Conservation (phyloP, 768 basidiomycete species). For the Imleria badia region DNA sequence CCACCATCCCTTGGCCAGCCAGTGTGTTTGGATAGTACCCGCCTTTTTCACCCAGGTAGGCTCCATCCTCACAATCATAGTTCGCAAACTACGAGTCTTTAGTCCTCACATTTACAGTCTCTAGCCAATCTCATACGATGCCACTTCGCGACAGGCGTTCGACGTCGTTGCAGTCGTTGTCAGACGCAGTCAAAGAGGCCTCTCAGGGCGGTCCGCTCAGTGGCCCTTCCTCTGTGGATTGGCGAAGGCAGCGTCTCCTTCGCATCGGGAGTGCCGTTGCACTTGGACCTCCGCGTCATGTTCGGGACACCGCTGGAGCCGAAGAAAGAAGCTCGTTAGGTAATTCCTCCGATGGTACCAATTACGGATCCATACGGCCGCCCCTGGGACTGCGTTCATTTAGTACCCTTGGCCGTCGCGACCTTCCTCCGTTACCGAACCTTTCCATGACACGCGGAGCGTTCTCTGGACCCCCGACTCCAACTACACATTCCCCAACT, state of each 20-base stretch:
- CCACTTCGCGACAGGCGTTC: conserved; percentile 18
- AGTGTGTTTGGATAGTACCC: no score
- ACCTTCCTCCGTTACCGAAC: conserved; percentile 37
- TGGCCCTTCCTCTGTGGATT: conserved; percentile 55
- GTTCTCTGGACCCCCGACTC: conserved; percentile 38
- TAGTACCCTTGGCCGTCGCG: conserved; percentile 35
- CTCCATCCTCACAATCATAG: no score
- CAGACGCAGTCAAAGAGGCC: conserved; percentile 5
- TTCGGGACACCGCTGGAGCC: conserved; percentile 5
- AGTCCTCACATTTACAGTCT: not conserved
- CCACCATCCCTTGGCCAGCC: not conserved
- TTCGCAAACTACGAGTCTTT: not conserved
- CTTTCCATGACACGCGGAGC: conserved; percentile 33
- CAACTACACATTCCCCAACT: conserved; percentile 32
- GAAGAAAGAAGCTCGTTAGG: conserved; percentile 40
- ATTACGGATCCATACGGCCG: conserved; percentile 58
- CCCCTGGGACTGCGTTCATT: conserved; percentile 26
- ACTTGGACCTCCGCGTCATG: not conserved
- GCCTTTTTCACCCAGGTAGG: not conserved
- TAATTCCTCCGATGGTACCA: conserved; percentile 27
- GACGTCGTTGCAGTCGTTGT: conserved; percentile 19
- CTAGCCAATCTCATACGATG: conserved; percentile 13
- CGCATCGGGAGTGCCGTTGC: conserved; percentile 41
- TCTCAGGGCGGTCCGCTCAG: conserved; percentile 38
- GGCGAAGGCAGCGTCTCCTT: conserved; percentile 61